Evolutionary conservation across 2,329 filamentous ascomycete genomes (phyloP).

Genomic region (Aspergillus persii): DNA sequence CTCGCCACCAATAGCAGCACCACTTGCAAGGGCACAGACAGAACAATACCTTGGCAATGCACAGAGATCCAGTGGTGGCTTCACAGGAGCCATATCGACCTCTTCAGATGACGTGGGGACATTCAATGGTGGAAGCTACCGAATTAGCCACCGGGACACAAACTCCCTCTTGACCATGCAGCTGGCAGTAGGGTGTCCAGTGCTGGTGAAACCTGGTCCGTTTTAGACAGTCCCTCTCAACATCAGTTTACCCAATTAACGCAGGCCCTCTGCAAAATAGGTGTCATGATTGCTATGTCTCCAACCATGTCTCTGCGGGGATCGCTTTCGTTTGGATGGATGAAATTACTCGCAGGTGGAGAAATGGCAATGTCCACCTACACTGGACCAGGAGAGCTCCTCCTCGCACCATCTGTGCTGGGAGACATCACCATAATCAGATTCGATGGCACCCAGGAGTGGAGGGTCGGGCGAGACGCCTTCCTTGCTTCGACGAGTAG

Average conservation of each 20-base stretch:
- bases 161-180: constrained; percentile 90
- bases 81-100: too few species aligned
- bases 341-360: constrained; percentile 76
- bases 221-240: not conserved
- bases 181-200: constrained; percentile 81
- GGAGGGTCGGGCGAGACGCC: constrained; percentile 83
- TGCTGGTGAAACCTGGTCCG: constrained; percentile 73
- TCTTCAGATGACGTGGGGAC: constrained; percentile 80
- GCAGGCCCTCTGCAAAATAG: constrained; percentile 36
- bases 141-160: constrained; percentile 86
- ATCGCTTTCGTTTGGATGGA: constrained; percentile 78
- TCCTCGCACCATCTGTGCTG: constrained; percentile 75
- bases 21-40: too few species aligned
- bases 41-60: too few species aligned
- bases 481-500: constrained; percentile 84
- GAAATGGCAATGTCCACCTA: constrained; percentile 76
- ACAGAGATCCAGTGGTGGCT: too few species aligned
- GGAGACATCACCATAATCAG: constrained; percentile 77
- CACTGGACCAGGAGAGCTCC: constrained; percentile 85
- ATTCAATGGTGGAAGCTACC: constrained; percentile 93
- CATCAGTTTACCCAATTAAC: not conserved
- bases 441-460: constrained; percentile 42
- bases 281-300: constrained; percentile 93
- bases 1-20: too few species aligned
- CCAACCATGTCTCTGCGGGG: constrained; percentile 82